Conservation (phyloP, 2,329 filamentous ascomycete genomes). For the Lasiodiplodia gonubiensis region DNA sequence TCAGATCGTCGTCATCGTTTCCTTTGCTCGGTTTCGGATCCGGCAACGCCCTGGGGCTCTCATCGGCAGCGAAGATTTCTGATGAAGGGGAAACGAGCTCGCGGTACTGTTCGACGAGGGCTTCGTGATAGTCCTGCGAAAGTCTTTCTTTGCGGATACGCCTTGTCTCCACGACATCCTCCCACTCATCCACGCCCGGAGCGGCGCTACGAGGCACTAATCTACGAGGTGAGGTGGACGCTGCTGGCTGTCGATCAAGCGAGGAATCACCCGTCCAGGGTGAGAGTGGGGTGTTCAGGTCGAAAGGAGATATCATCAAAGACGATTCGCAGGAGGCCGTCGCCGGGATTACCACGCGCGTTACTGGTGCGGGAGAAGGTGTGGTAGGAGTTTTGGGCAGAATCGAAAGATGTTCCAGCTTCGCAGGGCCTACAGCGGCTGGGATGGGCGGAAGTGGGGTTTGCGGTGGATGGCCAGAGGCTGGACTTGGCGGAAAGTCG, state of each 20-base stretch:
- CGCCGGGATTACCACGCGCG: neutral
- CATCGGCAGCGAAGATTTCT: constrained; percentile 14
- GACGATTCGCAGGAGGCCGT: neutral
- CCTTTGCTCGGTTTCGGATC: neutral
- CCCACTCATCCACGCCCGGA: constrained; percentile 22
- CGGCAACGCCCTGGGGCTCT: neutral
- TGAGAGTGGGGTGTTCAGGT: neutral
- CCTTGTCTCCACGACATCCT: constrained; percentile 7
- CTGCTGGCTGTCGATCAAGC: neutral
- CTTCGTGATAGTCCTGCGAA: constrained; percentile 20
- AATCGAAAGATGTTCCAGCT: neutral
- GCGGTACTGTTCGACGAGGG: constrained; percentile 26
- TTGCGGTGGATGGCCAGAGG: constrained; percentile 19
- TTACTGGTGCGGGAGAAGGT: constrained; percentile 1
- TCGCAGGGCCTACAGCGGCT: neutral
- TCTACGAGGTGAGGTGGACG: neutral
- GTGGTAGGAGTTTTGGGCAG: neutral
- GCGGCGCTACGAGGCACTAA: constrained; percentile 17
- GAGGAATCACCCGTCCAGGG: neutral
- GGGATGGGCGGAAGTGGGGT: constrained; percentile 21
- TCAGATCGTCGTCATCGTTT: neutral
- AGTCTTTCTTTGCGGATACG: constrained; percentile 2
- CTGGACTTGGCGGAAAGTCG: constrained; percentile 19
- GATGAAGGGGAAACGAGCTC: constrained; percentile 8
- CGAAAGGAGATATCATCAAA: constrained; percentile 1